These are phyloP conservation scores for Ganoderma sp. DNA, from an alignment of 1,284 basidiomycete species.

Conservation along the genomic window DNA sequence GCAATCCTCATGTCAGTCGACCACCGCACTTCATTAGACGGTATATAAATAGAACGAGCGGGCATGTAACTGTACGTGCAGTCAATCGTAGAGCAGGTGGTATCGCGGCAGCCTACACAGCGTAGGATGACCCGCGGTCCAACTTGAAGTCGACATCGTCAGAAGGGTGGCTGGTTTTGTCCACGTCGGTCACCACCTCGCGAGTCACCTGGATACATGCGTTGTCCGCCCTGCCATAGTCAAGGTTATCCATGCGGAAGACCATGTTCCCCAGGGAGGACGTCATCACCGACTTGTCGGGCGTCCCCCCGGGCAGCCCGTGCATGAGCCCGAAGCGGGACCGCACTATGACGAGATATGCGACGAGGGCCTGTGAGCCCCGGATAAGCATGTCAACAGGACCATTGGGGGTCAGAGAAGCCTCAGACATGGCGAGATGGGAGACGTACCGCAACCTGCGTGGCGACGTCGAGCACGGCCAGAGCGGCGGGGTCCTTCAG, in stretches of 20 bases:
- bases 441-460: conserved; percentile 17
- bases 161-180: neutral
- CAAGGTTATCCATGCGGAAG: neutral
- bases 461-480: conserved; percentile 9
- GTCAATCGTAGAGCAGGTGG: neutral
- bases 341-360: conserved; percentile 18
- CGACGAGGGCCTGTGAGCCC: conserved; percentile 12
- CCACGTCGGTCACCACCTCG: conserved; percentile 1
- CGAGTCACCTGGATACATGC: neutral
- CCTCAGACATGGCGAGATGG: neutral
- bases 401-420: neutral
- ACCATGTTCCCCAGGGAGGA: neutral
- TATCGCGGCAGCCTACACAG: neutral
- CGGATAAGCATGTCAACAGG: neutral
- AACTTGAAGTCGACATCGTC: neutral
- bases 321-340: conserved; percentile 21
- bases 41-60: neutral
- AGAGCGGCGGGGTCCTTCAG: conserved; percentile 1
- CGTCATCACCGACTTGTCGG: neutral
- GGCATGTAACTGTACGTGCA: neutral
- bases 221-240: neutral
- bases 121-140: neutral
- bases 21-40: neutral
- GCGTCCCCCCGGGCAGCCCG: neutral
- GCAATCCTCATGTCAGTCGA: neutral